Percentiles rank a stretch among this genome's conserved stretches.
Conservation (phyloP, 1,139 yeast genomes). For the Pichia norvegensis region DNA sequence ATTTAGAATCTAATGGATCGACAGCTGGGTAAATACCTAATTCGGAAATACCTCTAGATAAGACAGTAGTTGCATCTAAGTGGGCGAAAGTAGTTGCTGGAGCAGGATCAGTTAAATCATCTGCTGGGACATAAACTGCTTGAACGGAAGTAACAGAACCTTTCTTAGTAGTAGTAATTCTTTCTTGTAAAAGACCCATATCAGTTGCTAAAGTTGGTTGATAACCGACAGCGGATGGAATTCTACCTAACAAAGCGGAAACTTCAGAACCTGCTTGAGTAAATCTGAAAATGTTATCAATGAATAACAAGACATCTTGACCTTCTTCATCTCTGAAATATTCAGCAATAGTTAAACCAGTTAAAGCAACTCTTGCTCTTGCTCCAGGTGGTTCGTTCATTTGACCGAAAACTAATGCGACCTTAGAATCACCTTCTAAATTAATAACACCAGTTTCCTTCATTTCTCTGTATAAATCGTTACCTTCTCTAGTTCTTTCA, state of each 20-base stretch:
- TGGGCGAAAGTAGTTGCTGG: slow-evolving; percentile 99
- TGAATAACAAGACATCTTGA: slow-evolving; percentile 98
- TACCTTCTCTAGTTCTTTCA: slow-evolving; percentile 99
- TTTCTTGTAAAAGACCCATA: slow-evolving; percentile 99
- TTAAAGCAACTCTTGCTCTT: slow-evolving; percentile 99
- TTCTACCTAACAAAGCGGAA: slow-evolving; percentile 99
- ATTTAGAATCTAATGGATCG: slow-evolving; percentile 99
- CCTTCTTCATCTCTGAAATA: slow-evolving; percentile 99
- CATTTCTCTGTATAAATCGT: slow-evolving; percentile 99
- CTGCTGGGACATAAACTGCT: slow-evolving; percentile 99
- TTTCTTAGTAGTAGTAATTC: slow-evolving; percentile 98
- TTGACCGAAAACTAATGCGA: slow-evolving; percentile 98
- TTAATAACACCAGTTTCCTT: slow-evolving; percentile 99
- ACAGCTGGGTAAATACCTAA: slow-evolving; percentile 99
- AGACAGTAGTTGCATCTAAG: slow-evolving; percentile 99
- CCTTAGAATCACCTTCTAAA: slow-evolving; percentile 99
- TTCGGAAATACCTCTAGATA: slow-evolving; percentile 99
- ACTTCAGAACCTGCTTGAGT: slow-evolving; percentile 99
- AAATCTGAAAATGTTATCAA: slow-evolving; percentile 99
- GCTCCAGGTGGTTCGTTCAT: slow-evolving; percentile 99
- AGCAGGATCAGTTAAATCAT: slow-evolving; percentile 99
- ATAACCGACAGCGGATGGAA: slow-evolving; percentile 99
- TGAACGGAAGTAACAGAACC: slow-evolving; percentile 99
- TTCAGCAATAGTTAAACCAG: slow-evolving; percentile 99
- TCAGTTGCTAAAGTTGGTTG: slow-evolving; percentile 99